Evolutionary conservation across 805 yeast genomes (phyloP).

Genomic region (Candida lessepsii): DNA sequence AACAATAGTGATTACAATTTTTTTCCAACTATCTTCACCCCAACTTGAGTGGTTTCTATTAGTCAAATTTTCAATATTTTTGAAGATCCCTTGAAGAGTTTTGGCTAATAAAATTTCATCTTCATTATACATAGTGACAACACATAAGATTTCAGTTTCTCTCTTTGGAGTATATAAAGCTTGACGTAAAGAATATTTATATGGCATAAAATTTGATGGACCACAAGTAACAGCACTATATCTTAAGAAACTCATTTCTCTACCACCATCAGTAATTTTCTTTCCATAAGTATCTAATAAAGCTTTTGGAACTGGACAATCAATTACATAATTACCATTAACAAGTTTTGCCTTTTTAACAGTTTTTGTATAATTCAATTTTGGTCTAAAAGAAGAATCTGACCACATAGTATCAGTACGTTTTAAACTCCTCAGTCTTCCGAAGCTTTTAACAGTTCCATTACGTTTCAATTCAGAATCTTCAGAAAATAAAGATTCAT

Average conservation of each 20-base stretch:
- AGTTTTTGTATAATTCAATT: slow-evolving; percentile 42
- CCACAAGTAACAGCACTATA: slow-evolving; percentile 94
- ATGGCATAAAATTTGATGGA: slow-evolving; percentile 63
- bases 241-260: slow-evolving; percentile 82
- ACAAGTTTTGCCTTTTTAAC: slow-evolving; percentile 42
- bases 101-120: slow-evolving; percentile 77
- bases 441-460: slow-evolving; percentile 21
- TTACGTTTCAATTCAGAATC: slow-evolving; percentile 37
- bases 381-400: slow-evolving; percentile 37
- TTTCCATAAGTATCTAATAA: slow-evolving; percentile 36
- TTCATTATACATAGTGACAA: slow-evolving; percentile 88
- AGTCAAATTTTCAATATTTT: slow-evolving; percentile 74
- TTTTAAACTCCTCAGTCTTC: slow-evolving; percentile 1
- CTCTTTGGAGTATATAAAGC: slow-evolving; percentile 75
- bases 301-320: slow-evolving; percentile 41
- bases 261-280: slow-evolving; percentile 33
- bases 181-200: slow-evolving; percentile 80
- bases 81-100: slow-evolving; percentile 87
- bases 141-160: slow-evolving; percentile 80
- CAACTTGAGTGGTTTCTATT: slow-evolving; percentile 67
- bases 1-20: slow-evolving; percentile 83
- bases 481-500: slow-evolving; percentile 42
- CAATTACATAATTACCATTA: slow-evolving; percentile 44
- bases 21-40: slow-evolving; percentile 98
- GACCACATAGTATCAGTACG: slow-evolving; percentile 14